Conservation (phyloP, 1,284 basidiomycete genomes). For the Trametes pubescens region DNA sequence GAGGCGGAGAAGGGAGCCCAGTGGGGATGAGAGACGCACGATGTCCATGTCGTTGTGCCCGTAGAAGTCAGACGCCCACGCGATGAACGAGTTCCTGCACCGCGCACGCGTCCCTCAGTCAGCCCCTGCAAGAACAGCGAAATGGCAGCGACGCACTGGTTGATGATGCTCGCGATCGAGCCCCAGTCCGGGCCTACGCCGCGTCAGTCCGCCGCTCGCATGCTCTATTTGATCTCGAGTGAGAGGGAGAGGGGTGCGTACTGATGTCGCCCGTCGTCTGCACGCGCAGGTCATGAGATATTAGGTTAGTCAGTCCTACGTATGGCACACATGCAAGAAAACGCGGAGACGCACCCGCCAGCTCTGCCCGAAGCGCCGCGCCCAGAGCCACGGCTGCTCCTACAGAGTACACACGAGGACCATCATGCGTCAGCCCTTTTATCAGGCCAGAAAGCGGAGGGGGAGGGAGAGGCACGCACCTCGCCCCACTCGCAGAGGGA, state of each 20-base stretch:
- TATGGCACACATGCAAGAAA: too few species aligned
- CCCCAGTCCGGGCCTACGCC: slow-evolving; percentile 43
- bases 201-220: background rate
- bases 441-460: background rate
- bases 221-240: too few species aligned
- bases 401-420: slow-evolving; percentile 12
- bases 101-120: too few species aligned
- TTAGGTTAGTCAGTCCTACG: background rate
- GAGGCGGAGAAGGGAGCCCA: background rate
- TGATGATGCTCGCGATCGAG: slow-evolving; percentile 51
- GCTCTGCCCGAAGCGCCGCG: slow-evolving; percentile 51
- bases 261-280: slow-evolving; percentile 47
- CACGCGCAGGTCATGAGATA: too few species aligned
- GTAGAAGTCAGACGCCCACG: slow-evolving; percentile 65
- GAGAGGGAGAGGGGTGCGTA: too few species aligned
- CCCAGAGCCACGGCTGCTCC: slow-evolving; percentile 49
- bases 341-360: slow-evolving; percentile 49
- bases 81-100: slow-evolving; percentile 50
- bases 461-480: slow-evolving; percentile 41
- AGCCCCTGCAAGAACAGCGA: too few species aligned
- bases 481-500: slow-evolving; percentile 62
- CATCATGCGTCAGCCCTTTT: background rate
- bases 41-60: slow-evolving; percentile 70
- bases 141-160: slow-evolving; percentile 47
- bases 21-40: slow-evolving; percentile 43